phyloP scores from a whole-genome alignment of 352 stramenopile genomes.

The Pythium rhizo-oryzae region DNA sequence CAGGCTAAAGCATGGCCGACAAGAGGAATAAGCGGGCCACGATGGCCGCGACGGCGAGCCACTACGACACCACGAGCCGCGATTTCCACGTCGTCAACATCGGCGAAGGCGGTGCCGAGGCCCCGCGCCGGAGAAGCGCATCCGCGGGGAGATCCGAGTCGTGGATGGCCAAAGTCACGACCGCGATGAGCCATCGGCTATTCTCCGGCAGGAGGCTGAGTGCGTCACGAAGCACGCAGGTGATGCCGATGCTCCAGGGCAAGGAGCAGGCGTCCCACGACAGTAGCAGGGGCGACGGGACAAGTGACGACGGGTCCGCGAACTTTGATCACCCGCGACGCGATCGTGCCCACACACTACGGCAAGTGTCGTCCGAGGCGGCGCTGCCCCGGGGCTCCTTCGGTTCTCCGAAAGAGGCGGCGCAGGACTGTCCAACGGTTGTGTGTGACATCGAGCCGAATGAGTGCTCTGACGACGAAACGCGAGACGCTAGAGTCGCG shows the following conservation, averaged over 20 bases:
- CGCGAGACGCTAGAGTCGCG: neutral
- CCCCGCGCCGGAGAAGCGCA: conserved; percentile 32
- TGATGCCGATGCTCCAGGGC: conserved; percentile 44
- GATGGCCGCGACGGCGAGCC: conserved; percentile 27
- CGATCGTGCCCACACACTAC: conserved; percentile 20
- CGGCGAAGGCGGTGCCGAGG: conserved; percentile 2
- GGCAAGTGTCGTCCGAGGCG: conserved; percentile 36
- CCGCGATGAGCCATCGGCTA: conserved; percentile 63
- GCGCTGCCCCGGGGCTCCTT: conserved; percentile 17
- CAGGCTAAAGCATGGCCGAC: conserved; percentile 35
- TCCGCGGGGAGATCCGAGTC: conserved; percentile 41
- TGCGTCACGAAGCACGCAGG: conserved; percentile 60
- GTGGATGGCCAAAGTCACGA: conserved; percentile 71
- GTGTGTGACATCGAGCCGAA: conserved; percentile 37
- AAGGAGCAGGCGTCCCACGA: neutral
- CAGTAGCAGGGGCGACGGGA: neutral
- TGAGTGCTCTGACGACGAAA: neutral
- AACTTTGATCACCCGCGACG: neutral
- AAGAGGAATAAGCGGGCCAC: conserved; percentile 41
- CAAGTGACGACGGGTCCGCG: neutral
- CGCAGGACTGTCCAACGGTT: conserved; percentile 34
- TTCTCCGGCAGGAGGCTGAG: conserved; percentile 56
- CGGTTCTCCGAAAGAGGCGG: neutral
- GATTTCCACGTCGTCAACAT: conserved; percentile 48
- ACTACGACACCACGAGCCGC: conserved; percentile 29